Base-by-base conservation (phyloP, 208 protist species). In the Crithidia sp. region DNA sequence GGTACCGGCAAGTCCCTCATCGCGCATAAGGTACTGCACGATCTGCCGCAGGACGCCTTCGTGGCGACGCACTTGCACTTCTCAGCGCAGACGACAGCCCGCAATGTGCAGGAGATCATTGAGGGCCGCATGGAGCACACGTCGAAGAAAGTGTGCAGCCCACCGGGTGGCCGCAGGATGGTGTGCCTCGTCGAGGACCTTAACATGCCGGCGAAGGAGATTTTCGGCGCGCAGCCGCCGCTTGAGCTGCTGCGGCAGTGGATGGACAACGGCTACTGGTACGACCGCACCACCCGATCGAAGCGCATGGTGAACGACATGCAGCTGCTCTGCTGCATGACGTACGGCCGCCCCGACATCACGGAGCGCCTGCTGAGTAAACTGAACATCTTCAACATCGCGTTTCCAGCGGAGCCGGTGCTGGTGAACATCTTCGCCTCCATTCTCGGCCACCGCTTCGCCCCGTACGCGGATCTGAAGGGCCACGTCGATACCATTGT, bases 241-340 rank as follows among this genome's bases (percentile, higher is more conserved):
- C 89, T 99, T 39, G 98, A 99, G 87, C 82, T 99, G 53, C 81
- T 99, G 64, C 85, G 97, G 49, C 97, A 99, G 84, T 99, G 95
- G 95, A 91, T 99, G 67, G 97, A 99, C 70, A 98, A 99, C 82
- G 96, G 96, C 19, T 98, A 95, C 76, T 99, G 98, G 98, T 99
- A 99, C 85, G 98, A 99, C 83, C 79, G 96, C 58, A 84, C 84
- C 17, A 99, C 98, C 67, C 96, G 98, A 54, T 83, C 92, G 58
- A 81, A 90, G 36, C 95, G 97, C 45, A 82, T 95, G 67, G 96
- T 99, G 19, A 95, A 98, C 71, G 98, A 98, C 67, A 96, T 99
- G 79, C 98, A 99, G 85, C 75, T 99, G 40, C 77, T 99, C 45
- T 98, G 95, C 74, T 98, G 96, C 76, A 99, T 99, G 98, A 98